Percentiles rank a stretch among this genome's conserved stretches.
phyloP scores from a whole-genome alignment of 495 filamentous ascomycete species.

The Parathielavia appendiculata region DNA sequence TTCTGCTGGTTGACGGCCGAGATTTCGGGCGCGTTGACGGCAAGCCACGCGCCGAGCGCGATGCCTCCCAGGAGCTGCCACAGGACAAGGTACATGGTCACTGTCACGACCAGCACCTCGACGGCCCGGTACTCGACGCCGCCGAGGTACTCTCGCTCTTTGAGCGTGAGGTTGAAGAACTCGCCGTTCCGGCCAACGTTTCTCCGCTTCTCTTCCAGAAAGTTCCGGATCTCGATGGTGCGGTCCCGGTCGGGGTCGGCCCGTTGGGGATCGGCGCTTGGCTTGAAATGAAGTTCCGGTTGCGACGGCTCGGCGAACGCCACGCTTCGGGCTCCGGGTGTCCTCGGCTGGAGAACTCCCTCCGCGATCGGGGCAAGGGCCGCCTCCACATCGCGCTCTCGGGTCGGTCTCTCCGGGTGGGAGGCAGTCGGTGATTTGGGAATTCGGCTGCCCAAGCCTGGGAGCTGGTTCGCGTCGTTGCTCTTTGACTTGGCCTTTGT shows the following conservation, averaged over 20 bases:
- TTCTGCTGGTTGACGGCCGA: slow-evolving; percentile 60
- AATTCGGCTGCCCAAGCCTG: background rate
- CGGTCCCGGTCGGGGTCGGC: background rate
- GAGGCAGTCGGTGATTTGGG: background rate
- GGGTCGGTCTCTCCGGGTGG: background rate
- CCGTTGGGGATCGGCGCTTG: background rate
- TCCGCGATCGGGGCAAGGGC: slow-evolving; percentile 1
- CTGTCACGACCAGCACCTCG: slow-evolving; percentile 61
- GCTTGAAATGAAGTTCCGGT: background rate
- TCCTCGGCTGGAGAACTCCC: background rate
- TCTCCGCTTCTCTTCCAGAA: slow-evolving; percentile 28
- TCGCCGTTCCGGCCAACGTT: slow-evolving; percentile 63
- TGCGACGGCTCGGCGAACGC: background rate
- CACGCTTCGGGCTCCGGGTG: background rate
- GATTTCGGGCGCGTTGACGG: slow-evolving; percentile 51
- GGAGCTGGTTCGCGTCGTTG: background rate
- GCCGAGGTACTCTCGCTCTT: slow-evolving; percentile 67
- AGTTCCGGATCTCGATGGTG: slow-evolving; percentile 16
- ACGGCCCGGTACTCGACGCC: slow-evolving; percentile 78
- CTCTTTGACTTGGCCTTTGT: slow-evolving; percentile 1
- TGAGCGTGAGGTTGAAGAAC: slow-evolving; percentile 61
- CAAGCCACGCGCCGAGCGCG: slow-evolving; percentile 67
- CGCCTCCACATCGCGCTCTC: slow-evolving; percentile 4
- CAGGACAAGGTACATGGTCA: slow-evolving; percentile 66
- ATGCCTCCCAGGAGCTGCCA: slow-evolving; percentile 69